Base-by-base conservation (phyloP, 1,139 yeast species). In the Pneumocystis wakefieldiae region DNA sequence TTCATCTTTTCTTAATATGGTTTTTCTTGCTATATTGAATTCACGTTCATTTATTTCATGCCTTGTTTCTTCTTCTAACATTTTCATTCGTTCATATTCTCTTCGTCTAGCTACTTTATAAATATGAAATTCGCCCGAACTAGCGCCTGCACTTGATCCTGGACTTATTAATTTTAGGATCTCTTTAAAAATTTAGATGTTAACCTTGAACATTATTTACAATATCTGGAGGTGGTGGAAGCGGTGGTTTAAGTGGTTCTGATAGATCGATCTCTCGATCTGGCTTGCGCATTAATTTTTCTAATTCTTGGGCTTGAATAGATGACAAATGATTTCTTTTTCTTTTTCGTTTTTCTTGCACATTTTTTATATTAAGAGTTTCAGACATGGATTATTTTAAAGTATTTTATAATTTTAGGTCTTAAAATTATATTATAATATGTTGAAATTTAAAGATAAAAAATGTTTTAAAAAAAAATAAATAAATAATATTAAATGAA, bases 71-170 rank as follows among this genome's bases (percentile, higher is more conserved):
- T 68, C 71, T 57, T 70, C 71, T 61, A 71, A 68, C 24, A 66
- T 64, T 62, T 70, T 67, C 62, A 68, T 63, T 19, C 73, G 67
- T 62, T 72, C 75, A 42, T 67, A 64, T 64, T 73, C 75, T 62
- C 72, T 67, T 35, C 76, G 69, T 62, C 75, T 67, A 19, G 73
- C 70, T 37, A 71, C 70, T 66, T 75, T 75, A 68, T 73, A 74
- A 29, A 73, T 70, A 65, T 75, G 77, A 63, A 75, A 75, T 61
- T 75, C 76, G 10, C 77, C 77, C 0, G 77, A 73, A 5, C 76
- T 75, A 0, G 76, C 75, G n/a, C 75, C 77, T 1, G 77, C 72
- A 60, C 72, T 69, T 1, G 76, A 73, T 10, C 55, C 55, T 48
- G 14, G 32, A 24, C 12, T 24, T 19, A 10, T 48, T 12, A 48